Percentiles rank a stretch among this genome's conserved stretches.
Evolutionary conservation across 2,329 filamentous ascomycete genomes (phyloP).

Genomic region (Cladorrhinum sp.): DNA sequence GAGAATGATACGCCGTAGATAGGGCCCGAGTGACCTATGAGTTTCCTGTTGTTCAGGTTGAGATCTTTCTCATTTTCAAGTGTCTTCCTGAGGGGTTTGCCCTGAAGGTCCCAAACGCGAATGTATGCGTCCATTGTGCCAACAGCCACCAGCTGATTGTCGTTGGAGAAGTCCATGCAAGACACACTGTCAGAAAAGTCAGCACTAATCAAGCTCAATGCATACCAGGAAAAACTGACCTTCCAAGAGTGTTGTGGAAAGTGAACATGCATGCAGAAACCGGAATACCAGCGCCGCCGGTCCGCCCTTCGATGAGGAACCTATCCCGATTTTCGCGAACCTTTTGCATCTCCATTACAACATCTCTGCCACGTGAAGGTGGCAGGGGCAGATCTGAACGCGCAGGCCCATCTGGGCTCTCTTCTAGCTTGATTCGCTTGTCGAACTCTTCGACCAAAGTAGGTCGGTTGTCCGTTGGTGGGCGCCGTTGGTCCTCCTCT

Average conservation of each 20-base stretch:
- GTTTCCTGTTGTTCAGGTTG: conserved; percentile 62
- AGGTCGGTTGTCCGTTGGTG: conserved; percentile 66
- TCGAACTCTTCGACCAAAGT: conserved; percentile 86
- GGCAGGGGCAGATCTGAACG: conserved; percentile 81
- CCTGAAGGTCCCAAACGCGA: conserved; percentile 87
- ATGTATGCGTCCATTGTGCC: conserved; percentile 95
- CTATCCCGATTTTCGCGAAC: conserved; percentile 89
- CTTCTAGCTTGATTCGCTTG: conserved; percentile 81
- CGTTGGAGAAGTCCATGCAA: conserved; percentile 94
- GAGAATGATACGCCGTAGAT: conserved; percentile 91
- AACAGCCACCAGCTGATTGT: conserved; percentile 79
- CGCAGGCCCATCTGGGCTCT: conserved; percentile 76
- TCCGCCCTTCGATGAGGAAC: conserved; percentile 81
- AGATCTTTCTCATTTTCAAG: conserved; percentile 56
- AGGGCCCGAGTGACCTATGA: conserved; percentile 87
- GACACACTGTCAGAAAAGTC: conserved; percentile 59
- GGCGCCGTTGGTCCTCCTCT: conserved; percentile 76
- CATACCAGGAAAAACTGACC: conserved; percentile 50
- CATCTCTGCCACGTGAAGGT: conserved; percentile 82
- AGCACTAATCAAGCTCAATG: not conserved
- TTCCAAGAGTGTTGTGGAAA: conserved; percentile 93
- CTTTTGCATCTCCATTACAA: conserved; percentile 90
- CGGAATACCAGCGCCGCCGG: conserved; percentile 76
- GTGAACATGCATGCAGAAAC: conserved; percentile 97
- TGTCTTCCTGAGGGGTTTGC: conserved; percentile 70